Base-by-base conservation (phyloP, 1,284 basidiomycete species). In the Farysia itapuensis region DNA sequence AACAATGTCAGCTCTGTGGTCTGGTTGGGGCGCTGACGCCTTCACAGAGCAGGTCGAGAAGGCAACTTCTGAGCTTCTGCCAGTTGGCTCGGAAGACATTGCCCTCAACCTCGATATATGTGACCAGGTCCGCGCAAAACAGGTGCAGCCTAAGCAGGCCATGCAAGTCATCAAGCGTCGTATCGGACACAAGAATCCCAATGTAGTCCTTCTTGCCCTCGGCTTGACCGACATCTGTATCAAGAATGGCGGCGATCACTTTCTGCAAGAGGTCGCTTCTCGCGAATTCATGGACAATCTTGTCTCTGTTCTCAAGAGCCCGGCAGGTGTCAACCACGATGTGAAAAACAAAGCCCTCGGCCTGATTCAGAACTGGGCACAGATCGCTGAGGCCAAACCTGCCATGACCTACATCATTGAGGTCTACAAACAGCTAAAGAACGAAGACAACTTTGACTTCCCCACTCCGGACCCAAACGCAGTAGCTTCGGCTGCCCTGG, bases 161-260 rank as follows among this genome's bases (percentile, higher is more conserved):
- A 89, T 93, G 86, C 86, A 87, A 54, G 85, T 88, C 26, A 81
- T 99, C 70, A 92, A 93, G 78, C 83, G 85, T 25, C 83, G 94
- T 30, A 80, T 98, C 36, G 86, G 86, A 64, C 89, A 96, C 80
- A 88, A 89, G 83, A 99, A 99, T 77, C 93, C 92, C 2, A 95
- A 97, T 65, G 92, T 96, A 9, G 90, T 93, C 77, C 81, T 95
- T 35, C 82, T 94, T 45, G 85, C 90, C 13, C 82, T 96, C 18
- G 82, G 85, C 8, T 52, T 97, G 38, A 86, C 89, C 39, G 95
- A 98, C 79, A 83, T 87, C 11, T 95, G 91, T 70, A 84, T 98
- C 78, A 99, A 99, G 85, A 99, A 99, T 72, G 91, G 91, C 9
- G 95, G 95, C 0, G 91, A 96, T 64, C 85, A 86, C 43, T 98